Percentiles rank a stretch among this genome's conserved stretches.
Conservation (phyloP, 257 asterid species). For the Lycium ferocissimum region DNA sequence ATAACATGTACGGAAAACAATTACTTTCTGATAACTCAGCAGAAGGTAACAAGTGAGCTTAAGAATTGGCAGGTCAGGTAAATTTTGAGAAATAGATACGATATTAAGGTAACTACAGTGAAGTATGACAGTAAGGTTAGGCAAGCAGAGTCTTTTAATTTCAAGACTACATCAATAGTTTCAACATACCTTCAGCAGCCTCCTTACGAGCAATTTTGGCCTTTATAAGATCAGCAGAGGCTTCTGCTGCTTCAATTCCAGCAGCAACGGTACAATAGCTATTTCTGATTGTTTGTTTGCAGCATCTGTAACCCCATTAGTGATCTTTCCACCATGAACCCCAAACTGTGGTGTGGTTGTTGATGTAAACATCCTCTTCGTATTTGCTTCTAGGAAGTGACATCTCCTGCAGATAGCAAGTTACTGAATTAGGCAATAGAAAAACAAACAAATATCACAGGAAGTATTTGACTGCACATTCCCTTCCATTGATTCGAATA, state of each 20-base stretch:
- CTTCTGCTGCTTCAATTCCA: conserved; percentile 98
- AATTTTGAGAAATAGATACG: neutral
- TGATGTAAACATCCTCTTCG: conserved; percentile 78
- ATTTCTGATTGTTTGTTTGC: conserved; percentile 84
- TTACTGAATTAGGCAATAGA: neutral
- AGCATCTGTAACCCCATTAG: conserved; percentile 96
- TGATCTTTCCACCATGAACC: conserved; percentile 99
- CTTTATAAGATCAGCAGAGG: conserved; percentile 85
- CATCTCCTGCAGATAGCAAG: conserved; percentile 58
- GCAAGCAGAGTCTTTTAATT: neutral
- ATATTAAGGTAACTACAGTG: neutral
- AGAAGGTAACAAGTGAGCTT: neutral
- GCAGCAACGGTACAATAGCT: conserved; percentile 93
- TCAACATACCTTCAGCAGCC: conserved; percentile 65
- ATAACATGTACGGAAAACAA: neutral
- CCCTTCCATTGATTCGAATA: neutral
- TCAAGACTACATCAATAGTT: neutral
- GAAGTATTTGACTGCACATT: neutral
- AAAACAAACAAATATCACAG: neutral
- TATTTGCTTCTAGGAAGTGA: conserved; percentile 87
- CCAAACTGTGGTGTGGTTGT: conserved; percentile 88
- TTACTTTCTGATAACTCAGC: neutral
- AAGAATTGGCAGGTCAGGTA: neutral
- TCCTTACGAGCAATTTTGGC: conserved; percentile 91
- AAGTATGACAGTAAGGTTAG: neutral